Evolutionary conservation across 768 basidiomycete species (phyloP).

Genomic region (Sutorius australiensis): DNA sequence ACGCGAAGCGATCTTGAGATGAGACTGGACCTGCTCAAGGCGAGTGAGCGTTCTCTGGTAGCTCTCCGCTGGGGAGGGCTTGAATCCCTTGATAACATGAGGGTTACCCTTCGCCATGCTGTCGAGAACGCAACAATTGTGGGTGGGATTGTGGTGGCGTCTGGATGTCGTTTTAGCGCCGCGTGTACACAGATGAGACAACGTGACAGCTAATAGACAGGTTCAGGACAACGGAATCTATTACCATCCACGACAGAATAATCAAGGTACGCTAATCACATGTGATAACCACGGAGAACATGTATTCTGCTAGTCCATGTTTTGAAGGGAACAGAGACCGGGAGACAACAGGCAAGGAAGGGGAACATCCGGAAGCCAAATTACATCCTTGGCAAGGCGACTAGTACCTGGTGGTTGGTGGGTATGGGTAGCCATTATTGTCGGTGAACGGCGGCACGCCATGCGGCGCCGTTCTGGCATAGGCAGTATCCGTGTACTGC

Average conservation of each 20-base stretch:
- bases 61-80: slow-evolving; percentile 43
- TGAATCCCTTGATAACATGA: slow-evolving; percentile 1
- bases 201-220: too few relatives aligned
- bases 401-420: slow-evolving; percentile 6
- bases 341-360: slow-evolving; percentile 5
- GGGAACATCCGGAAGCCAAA: slow-evolving; percentile 5
- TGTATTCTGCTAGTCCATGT: slow-evolving; percentile 9
- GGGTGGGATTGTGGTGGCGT: not conserved
- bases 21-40: slow-evolving; percentile 63
- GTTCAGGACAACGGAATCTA: slow-evolving; percentile 1
- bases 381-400: not conserved
- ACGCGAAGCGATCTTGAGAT: slow-evolving; percentile 54
- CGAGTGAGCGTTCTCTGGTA: slow-evolving; percentile 61
- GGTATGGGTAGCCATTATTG: slow-evolving; percentile 9
- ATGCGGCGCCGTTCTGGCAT: slow-evolving; percentile 12
- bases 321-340: slow-evolving; percentile 10
- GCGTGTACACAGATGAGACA: too few relatives aligned
- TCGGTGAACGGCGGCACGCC: slow-evolving; percentile 12
- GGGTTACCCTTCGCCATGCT: slow-evolving; percentile 19
- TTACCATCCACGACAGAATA: slow-evolving; percentile 10
- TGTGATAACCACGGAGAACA: not conserved
- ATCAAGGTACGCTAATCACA: slow-evolving; percentile 10
- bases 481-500: slow-evolving; percentile 8
- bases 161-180: not conserved
- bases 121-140: not conserved